Base-by-base conservation (phyloP, 1,284 basidiomycete species). In the Xerocomus minutiporus region DNA sequence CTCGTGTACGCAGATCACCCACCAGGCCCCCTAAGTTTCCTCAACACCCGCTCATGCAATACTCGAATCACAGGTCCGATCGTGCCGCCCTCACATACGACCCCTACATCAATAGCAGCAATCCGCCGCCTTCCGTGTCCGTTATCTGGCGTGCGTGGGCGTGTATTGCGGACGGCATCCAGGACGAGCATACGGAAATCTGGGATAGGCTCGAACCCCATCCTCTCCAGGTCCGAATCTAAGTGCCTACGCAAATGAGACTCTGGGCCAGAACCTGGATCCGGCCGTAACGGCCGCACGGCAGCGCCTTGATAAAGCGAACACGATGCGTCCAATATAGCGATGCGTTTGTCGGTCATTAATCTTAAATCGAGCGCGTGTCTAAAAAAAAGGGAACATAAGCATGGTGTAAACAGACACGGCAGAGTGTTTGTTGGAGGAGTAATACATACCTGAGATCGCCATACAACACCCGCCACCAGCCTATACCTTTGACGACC, bases 351-450 rank as follows among this genome's bases (percentile, higher is more conserved):
- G 28, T 75, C 75, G 11, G 73, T 78, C 78, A 91, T 80, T 61
- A 91, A 74, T 61, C 90, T 80, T 65, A 92, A 80, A 62, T 93
- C 89, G 41, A 92, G 73, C 0, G 86, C 89, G 64, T 89, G 83
- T 60, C 86, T 88, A 5, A 28, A 47, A 28, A 15, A 8, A 13
- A 5, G 8, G n/a, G 29, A 29, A 26, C 20, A 41, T 23, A 2
- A 11, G 13, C 15, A 17, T 15, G 13, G 15, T 15, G 5, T 13
- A 29, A 8, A 13, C 11, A 7, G 2, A 20, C 31, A 29, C 8
- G 23, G 5, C 32, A 15, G 32, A 15, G 32, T 34, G 31, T 17
- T n/a, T 5, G 8, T 8, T 6, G 25, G 12, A 9, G 36, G 36
- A 2, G 20, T 9, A 8, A 26, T 12, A 41, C n/a, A 73, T 51